Evolutionary conservation across 176 grass and related monocot genomes (phyloP).

Genomic region (Pharus latifolius): DNA sequence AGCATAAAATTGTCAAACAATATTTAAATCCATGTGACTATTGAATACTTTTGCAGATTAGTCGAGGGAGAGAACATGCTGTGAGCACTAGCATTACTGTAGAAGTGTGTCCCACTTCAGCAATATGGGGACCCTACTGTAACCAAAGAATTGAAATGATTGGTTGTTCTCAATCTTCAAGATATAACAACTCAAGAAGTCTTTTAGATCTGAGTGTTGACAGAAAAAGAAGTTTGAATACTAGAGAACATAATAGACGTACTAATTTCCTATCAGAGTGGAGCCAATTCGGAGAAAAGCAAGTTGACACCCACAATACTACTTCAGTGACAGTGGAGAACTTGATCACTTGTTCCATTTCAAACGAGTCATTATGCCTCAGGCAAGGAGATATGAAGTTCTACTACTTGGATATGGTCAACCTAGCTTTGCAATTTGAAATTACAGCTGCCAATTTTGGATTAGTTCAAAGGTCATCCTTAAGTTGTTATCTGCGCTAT

Average conservation of each 20-base stretch:
- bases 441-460: conserved; percentile 34
- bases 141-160: conserved; percentile 60
- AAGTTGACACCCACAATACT: conserved; percentile 20
- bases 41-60: conserved; percentile 56
- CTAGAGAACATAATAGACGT: conserved; percentile 19
- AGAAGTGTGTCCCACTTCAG: conserved; percentile 54
- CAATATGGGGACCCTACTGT: conserved; percentile 65
- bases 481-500: conserved; percentile 57
- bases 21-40: conserved; percentile 26
- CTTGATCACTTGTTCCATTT: conserved; percentile 61
- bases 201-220: conserved; percentile 25
- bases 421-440: conserved; percentile 57
- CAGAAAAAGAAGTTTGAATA: not conserved
- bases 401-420: conserved; percentile 65
- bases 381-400: conserved; percentile 55
- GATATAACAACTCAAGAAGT: conserved; percentile 41
- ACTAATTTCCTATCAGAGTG: conserved; percentile 9
- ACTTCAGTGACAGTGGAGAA: conserved; percentile 16
- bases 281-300: conserved; percentile 20
- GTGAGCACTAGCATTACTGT: conserved; percentile 64
- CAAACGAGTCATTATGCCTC: conserved; percentile 60
- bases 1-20: not conserved
- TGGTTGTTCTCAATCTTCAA: conserved; percentile 66
- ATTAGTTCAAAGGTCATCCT: conserved; percentile 23
- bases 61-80: conserved; percentile 49